Evolutionary conservation across 169 alveolate species (phyloP).

Genomic region (Cryptosporidium sp.): DNA sequence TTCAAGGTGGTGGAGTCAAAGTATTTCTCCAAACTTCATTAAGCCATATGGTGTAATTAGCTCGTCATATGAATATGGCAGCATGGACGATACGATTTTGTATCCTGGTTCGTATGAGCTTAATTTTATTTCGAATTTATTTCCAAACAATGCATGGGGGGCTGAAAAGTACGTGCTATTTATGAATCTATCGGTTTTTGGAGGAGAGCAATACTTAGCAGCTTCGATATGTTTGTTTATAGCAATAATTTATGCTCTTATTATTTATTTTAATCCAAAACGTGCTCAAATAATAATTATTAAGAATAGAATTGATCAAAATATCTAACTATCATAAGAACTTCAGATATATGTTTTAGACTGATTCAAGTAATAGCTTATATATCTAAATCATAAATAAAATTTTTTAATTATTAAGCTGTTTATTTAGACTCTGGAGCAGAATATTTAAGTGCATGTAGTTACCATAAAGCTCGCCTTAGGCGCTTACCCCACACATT

Average conservation of each 20-base stretch:
- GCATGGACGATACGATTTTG: slow-evolving; percentile 14
- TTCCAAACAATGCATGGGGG: slow-evolving; percentile 74
- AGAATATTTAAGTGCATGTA: slow-evolving; percentile 2
- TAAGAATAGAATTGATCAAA: slow-evolving; percentile 35
- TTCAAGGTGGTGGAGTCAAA: slow-evolving; percentile 70
- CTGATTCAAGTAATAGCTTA: not conserved
- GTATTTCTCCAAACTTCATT: slow-evolving; percentile 63
- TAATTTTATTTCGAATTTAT: slow-evolving; percentile 41
- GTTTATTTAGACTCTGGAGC: not conserved
- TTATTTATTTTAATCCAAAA: slow-evolving; percentile 60
- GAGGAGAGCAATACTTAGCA: slow-evolving; percentile 65
- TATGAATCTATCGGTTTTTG: slow-evolving; percentile 56
- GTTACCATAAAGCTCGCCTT: slow-evolving; percentile 10
- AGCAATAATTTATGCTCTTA: slow-evolving; percentile 21
- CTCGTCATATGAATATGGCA: slow-evolving; percentile 53
- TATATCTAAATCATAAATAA: not conserved
- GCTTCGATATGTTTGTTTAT: slow-evolving; percentile 53
- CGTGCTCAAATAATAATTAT: slow-evolving; percentile 59
- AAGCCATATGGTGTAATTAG: slow-evolving; percentile 55
- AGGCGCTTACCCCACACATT: slow-evolving; percentile 75
- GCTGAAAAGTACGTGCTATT: slow-evolving; percentile 55
- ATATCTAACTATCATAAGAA: not conserved
- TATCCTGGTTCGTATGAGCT: slow-evolving; percentile 68
- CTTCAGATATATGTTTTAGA: too few species aligned
- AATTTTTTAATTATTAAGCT: not conserved